Percentiles rank a stretch among this genome's conserved stretches.
phyloP scores from a whole-genome alignment of 176 grass and related monocot genomes.

The Oropetium thomaeum region DNA sequence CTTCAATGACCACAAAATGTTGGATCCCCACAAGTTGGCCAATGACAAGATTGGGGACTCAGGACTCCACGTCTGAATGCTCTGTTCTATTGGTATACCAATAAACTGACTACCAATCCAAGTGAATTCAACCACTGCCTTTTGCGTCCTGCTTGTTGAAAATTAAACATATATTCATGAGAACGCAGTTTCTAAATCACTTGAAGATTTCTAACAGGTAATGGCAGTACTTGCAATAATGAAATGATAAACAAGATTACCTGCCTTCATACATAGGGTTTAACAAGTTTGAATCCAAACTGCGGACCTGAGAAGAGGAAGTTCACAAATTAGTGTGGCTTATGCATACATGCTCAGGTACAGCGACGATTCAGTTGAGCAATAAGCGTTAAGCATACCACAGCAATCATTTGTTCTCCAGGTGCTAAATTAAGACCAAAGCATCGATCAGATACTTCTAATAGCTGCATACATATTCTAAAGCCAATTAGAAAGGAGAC shows the following conservation, averaged over 20 bases:
- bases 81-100: slow-evolving; percentile 57
- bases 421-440: slow-evolving; percentile 81
- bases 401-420: slow-evolving; percentile 77
- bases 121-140: slow-evolving; percentile 77
- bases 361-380: slow-evolving; percentile 16
- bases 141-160: slow-evolving; percentile 61
- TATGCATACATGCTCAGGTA: slow-evolving; percentile 21
- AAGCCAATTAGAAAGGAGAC: slow-evolving; percentile 33
- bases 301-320: slow-evolving; percentile 56
- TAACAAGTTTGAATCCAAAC: slow-evolving; percentile 64
- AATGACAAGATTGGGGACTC: slow-evolving; percentile 34
- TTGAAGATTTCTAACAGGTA: not conserved
- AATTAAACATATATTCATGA: slow-evolving; percentile 12
- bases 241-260: slow-evolving; percentile 38
- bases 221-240: not conserved
- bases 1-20: slow-evolving; percentile 60
- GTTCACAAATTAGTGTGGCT: slow-evolving; percentile 17
- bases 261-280: slow-evolving; percentile 96
- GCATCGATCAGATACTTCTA: slow-evolving; percentile 69
- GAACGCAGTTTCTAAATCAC: not conserved
- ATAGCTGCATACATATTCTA: slow-evolving; percentile 58
- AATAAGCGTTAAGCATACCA: slow-evolving; percentile 54
- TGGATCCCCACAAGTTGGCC: slow-evolving; percentile 50
- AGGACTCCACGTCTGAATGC: slow-evolving; percentile 7
- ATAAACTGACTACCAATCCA: slow-evolving; percentile 70